A percentile compares a stretch with the other conserved stretches of the same genome.
phyloP scores from a whole-genome alignment of 257 asterid genomes.

The Misopates orontium region DNA sequence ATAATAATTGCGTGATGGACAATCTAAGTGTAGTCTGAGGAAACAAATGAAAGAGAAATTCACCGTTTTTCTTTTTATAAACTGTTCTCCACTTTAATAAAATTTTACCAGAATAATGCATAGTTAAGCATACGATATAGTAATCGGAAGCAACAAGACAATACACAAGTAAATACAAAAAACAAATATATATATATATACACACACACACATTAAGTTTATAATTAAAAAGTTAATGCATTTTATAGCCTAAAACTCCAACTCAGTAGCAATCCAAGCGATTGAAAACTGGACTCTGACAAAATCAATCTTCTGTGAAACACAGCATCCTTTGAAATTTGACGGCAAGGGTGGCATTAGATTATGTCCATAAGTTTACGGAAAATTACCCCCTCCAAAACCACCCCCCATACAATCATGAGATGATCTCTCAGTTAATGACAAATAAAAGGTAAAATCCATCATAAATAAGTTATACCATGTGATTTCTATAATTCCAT shows the following conservation, averaged over 20 bases:
- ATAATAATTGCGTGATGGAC: constrained; percentile 3
- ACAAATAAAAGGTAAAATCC: too few species aligned
- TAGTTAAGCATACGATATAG: neutral
- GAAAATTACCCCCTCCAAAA: too few species aligned
- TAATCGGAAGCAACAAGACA: neutral
- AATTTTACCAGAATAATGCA: neutral
- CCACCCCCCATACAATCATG: too few species aligned
- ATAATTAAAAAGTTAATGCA: neutral
- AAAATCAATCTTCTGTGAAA: too few species aligned
- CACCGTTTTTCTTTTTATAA: neutral
- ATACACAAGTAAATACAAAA: neutral
- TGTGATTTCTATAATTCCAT: too few species aligned
- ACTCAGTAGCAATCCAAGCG: neutral
- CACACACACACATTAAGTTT: neutral
- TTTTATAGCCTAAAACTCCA: neutral
- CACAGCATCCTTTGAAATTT: too few species aligned
- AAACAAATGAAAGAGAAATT: neutral
- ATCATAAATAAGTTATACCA: too few species aligned
- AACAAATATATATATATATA: too few species aligned
- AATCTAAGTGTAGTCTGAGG: neutral
- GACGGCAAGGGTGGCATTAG: too few species aligned
- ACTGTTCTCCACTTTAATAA: neutral
- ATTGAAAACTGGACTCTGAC: too few species aligned
- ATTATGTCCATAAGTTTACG: too few species aligned
- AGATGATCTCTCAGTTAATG: too few species aligned